A percentile compares a stretch with the other conserved stretches of the same genome.
phyloP scores from a whole-genome alignment of 2,329 filamentous ascomycete genomes.

The Fusarium praegraminearum region DNA sequence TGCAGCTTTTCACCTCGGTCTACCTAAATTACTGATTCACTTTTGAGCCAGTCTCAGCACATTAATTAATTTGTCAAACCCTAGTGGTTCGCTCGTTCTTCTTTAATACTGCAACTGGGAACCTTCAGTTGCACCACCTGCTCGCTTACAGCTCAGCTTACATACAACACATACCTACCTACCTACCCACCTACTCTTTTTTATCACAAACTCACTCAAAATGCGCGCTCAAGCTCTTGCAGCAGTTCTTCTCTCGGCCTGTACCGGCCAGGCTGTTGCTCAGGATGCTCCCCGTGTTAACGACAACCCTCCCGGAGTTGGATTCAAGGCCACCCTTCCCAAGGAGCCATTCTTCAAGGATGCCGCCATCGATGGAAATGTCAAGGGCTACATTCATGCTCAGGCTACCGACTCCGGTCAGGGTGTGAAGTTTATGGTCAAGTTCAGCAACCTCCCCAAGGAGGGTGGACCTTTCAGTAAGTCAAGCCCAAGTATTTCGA shows the following conservation, averaged over 20 bases:
- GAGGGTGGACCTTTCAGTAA: slow-evolving; percentile 70
- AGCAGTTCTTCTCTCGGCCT: slow-evolving; percentile 47
- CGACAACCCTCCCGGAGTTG: slow-evolving; percentile 66
- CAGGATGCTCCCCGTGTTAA: slow-evolving; percentile 63
- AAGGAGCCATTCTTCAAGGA: slow-evolving; percentile 63
- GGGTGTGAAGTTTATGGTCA: slow-evolving; percentile 67
- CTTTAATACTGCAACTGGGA: slow-evolving; percentile 5
- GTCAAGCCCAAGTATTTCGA: slow-evolving; percentile 44
- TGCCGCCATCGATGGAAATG: slow-evolving; percentile 62
- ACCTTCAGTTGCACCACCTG: slow-evolving; percentile 4
- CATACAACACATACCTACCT: slow-evolving; percentile 8
- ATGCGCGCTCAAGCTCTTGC: slow-evolving; percentile 44
- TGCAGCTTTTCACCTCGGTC: slow-evolving; percentile 6
- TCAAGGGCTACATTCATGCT: slow-evolving; percentile 65
- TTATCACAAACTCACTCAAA: slow-evolving; percentile 7
- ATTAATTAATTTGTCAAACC: slow-evolving; percentile 13
- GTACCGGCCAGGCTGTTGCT: slow-evolving; percentile 47
- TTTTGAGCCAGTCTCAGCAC: slow-evolving; percentile 29
- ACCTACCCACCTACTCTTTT: not conserved
- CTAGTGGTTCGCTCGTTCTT: slow-evolving; percentile 29
- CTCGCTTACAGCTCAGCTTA: slow-evolving; percentile 23
- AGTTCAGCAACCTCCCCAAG: slow-evolving; percentile 69
- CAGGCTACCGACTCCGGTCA: slow-evolving; percentile 61
- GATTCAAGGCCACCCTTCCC: slow-evolving; percentile 69
- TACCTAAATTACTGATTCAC: slow-evolving; percentile 22